Percentiles rank a stretch among this genome's conserved stretches.
Conservation (phyloP, 1,284 basidiomycete species). For the Ustilago shanxiensis region DNA sequence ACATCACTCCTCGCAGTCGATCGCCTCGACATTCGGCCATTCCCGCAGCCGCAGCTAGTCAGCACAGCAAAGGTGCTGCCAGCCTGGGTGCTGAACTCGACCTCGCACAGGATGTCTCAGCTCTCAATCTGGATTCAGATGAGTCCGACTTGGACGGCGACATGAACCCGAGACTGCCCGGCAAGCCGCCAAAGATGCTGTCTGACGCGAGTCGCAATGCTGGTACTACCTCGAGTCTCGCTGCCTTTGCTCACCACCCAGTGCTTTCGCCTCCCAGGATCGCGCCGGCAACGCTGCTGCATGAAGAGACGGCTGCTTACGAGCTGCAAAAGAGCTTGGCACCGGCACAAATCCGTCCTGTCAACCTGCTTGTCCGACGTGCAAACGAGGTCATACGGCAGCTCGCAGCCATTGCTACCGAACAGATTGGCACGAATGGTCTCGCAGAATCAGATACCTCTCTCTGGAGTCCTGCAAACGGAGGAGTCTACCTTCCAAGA, state of each 20-base stretch:
- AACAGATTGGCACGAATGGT: slow-evolving; percentile 51
- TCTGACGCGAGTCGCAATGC: slow-evolving; percentile 10
- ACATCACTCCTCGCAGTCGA: slow-evolving; percentile 34
- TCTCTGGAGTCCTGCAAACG: slow-evolving; percentile 13
- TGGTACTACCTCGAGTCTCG: slow-evolving; percentile 10
- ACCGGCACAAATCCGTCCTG: slow-evolving; percentile 21
- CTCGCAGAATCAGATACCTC: slow-evolving; percentile 38
- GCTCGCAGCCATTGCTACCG: slow-evolving; percentile 51
- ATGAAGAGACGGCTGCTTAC: slow-evolving; percentile 45
- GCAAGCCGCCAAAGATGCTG: slow-evolving; percentile 37
- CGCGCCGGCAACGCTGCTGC: slow-evolving; percentile 29
- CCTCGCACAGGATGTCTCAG: slow-evolving; percentile 20
- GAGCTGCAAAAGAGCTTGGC: slow-evolving; percentile 49
- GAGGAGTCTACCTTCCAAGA: slow-evolving; percentile 37
- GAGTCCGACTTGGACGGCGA: slow-evolving; percentile 50
- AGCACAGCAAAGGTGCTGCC: slow-evolving; percentile 12
- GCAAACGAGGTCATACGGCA: slow-evolving; percentile 53
- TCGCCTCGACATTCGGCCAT: slow-evolving; percentile 21
- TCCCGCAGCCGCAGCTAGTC: background rate
- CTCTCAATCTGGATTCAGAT: slow-evolving; percentile 45
- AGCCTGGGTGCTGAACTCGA: slow-evolving; percentile 18
- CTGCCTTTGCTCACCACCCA: slow-evolving; percentile 38
- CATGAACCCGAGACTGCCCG: slow-evolving; percentile 37
- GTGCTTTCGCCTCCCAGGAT: slow-evolving; percentile 30
- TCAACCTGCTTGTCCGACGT: slow-evolving; percentile 36